Conservation (phyloP, 176 grass and related monocot genomes). For the Carex littledalei region DNA sequence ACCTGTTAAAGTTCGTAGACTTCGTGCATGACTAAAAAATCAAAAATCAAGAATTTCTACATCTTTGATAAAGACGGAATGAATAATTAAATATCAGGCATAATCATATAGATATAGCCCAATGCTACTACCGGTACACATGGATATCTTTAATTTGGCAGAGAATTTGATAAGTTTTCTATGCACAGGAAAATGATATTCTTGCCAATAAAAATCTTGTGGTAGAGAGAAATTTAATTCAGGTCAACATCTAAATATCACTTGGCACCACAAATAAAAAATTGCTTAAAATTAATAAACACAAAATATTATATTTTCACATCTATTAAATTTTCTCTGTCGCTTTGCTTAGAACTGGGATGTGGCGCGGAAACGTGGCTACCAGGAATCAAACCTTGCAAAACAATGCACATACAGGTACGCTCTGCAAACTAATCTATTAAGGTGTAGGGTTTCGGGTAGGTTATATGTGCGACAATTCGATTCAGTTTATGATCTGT, state of each 20-base stretch:
- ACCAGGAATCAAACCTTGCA: conserved; percentile 53
- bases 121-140: not conserved
- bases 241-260: not conserved
- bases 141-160: not conserved
- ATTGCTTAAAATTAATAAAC: not conserved
- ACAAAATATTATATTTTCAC: not conserved
- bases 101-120: not conserved
- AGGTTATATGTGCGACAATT: too few relatives aligned
- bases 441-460: too few relatives aligned
- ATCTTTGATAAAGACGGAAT: not conserved
- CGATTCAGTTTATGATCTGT: too few relatives aligned
- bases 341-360: conserved; percentile 42
- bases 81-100: not conserved
- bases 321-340: not conserved
- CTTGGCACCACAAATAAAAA: not conserved
- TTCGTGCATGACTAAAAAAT: not conserved
- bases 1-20: not conserved
- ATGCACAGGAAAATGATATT: not conserved
- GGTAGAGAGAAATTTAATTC: not conserved
- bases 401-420: conserved; percentile 62
- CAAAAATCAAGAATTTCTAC: not conserved
- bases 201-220: not conserved
- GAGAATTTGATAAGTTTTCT: not conserved
- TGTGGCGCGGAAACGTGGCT: conserved; percentile 25
- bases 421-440: not conserved